These are phyloP conservation scores for Phytopythium ostracodes DNA, from an alignment of 352 stramenopile genomes.

Conservation along the genomic window DNA sequence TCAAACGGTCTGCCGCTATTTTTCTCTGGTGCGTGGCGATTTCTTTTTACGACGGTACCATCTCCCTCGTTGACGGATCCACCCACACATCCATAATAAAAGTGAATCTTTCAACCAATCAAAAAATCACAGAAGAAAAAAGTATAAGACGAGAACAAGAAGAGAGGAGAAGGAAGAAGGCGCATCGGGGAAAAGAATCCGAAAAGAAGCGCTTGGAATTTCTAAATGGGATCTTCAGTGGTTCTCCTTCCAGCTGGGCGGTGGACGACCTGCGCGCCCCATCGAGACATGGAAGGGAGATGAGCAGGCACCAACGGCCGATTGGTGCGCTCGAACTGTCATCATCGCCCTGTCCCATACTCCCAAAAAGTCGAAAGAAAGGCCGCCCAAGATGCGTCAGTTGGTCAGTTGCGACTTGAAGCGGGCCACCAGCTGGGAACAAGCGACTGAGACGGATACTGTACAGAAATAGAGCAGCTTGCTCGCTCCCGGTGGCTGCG, in stretches of 20 bases:
- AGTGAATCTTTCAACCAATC: too few species aligned
- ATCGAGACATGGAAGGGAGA: neutral
- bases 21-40: too few species aligned
- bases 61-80: too few species aligned
- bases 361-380: neutral
- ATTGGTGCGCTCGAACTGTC: neutral
- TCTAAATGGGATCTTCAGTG: too few species aligned
- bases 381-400: neutral
- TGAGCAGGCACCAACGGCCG: neutral
- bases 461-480: neutral
- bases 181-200: too few species aligned
- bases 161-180: too few species aligned
- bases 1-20: too few species aligned
- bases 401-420: neutral
- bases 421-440: neutral
- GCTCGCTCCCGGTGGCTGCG: neutral
- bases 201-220: too few species aligned
- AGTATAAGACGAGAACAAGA: too few species aligned
- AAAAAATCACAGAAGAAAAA: too few species aligned
- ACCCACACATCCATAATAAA: too few species aligned
- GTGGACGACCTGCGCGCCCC: neutral
- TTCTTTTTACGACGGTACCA: too few species aligned
- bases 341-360: neutral
- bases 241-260: neutral
- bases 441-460: neutral